Evolutionary conservation across 768 basidiomycete species (phyloP).

Genomic region (Tylopilus intermedius): DNA sequence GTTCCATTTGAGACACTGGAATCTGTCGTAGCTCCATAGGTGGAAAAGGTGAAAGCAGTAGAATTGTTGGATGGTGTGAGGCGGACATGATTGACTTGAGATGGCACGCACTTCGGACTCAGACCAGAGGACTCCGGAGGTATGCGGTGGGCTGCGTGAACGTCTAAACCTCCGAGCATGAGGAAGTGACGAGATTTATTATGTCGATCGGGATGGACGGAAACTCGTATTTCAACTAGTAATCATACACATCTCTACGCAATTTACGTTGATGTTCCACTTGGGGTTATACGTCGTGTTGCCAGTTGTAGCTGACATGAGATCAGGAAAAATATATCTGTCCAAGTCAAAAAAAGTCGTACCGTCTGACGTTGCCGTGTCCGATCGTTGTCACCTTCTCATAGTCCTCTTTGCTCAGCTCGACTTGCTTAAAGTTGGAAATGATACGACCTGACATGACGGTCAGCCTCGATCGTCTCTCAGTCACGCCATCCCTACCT

Average conservation of each 20-base stretch:
- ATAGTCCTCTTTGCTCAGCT: slow-evolving; percentile 62
- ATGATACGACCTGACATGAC: slow-evolving; percentile 48
- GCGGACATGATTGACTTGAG: too few relatives aligned
- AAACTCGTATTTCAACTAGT: background rate
- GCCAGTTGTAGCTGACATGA: slow-evolving; percentile 38
- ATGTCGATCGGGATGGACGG: background rate
- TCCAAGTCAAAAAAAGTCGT: background rate
- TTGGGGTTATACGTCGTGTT: slow-evolving; percentile 52
- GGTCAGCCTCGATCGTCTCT: background rate
- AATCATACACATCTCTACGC: slow-evolving; percentile 16
- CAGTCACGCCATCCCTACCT: slow-evolving; percentile 24
- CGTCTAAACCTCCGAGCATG: slow-evolving; percentile 64
- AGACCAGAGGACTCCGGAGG: slow-evolving; percentile 63
- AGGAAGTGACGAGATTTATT: slow-evolving; percentile 10
- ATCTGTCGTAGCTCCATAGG: slow-evolving; percentile 76
- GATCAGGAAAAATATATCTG: background rate
- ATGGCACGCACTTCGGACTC: slow-evolving; percentile 43
- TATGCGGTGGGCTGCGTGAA: slow-evolving; percentile 49
- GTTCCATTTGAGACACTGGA: slow-evolving; percentile 68
- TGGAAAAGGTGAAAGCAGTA: slow-evolving; percentile 63
- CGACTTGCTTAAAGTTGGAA: slow-evolving; percentile 75
- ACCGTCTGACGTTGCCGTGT: slow-evolving; percentile 34
- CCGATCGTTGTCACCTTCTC: slow-evolving; percentile 44
- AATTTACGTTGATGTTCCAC: slow-evolving; percentile 64
- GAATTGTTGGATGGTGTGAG: slow-evolving; percentile 42